Conservation (phyloP, 768 basidiomycete species). For the Hortiboletus campestris region DNA sequence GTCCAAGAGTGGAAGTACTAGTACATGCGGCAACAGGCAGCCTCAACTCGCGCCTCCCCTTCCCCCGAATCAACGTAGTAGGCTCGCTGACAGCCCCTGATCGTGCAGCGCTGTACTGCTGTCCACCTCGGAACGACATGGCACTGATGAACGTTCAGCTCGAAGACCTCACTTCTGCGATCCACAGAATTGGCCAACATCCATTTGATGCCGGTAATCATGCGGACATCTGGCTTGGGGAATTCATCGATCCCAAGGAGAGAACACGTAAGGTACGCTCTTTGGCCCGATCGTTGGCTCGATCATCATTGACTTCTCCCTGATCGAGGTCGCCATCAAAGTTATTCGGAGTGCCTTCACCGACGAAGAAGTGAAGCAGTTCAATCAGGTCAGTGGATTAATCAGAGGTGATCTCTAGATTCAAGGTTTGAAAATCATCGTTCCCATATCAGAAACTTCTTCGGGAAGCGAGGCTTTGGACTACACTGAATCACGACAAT, state of each 20-base stretch:
- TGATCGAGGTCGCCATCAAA: constrained; percentile 27
- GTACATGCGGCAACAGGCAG: neutral
- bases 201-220: constrained; percentile 19
- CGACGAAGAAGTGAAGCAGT: constrained; percentile 13
- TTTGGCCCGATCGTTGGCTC: neutral
- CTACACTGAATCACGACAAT: constrained; percentile 20
- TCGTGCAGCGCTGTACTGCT: neutral
- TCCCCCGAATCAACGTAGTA: neutral
- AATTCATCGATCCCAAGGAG: constrained; percentile 11
- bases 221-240: constrained; percentile 26
- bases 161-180: constrained; percentile 18
- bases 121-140: constrained; percentile 5
- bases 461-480: constrained; percentile 30
- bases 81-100: neutral
- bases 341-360: constrained; percentile 22
- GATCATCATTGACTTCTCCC: neutral
- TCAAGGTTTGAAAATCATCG: neutral
- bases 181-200: constrained; percentile 16
- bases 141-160: constrained; percentile 19
- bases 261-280: constrained; percentile 5
- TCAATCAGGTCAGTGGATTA: constrained; percentile 19
- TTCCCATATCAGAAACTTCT: constrained; percentile 21
- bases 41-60: neutral
- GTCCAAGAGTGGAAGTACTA: too few species aligned
- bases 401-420: neutral